These are phyloP conservation scores for Podospora appendiculata DNA, from an alignment of 495 filamentous ascomycete species.

Conservation along the genomic window DNA sequence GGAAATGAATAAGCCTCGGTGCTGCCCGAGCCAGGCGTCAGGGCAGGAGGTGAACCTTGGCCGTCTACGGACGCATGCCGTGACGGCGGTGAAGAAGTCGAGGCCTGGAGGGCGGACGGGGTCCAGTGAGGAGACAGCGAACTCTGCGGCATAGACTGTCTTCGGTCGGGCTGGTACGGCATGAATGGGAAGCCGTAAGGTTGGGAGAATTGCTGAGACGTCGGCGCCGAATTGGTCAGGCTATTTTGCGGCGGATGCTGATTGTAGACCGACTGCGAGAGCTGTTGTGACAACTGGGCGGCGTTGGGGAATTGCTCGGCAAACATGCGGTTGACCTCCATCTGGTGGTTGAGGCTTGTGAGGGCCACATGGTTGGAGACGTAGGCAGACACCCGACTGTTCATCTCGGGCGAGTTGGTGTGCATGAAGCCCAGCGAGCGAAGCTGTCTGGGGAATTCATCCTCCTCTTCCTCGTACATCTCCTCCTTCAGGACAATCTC, in stretches of 20 bases:
- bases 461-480: slow-evolving; percentile 97
- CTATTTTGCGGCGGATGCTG: slow-evolving; percentile 6
- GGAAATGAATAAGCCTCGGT: slow-evolving; percentile 8
- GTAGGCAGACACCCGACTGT: slow-evolving; percentile 50
- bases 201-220: neutral
- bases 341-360: slow-evolving; percentile 47
- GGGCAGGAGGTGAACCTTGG: slow-evolving; percentile 6
- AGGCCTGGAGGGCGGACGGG: neutral
- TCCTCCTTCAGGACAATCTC: slow-evolving; percentile 87
- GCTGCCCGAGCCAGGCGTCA: slow-evolving; percentile 19
- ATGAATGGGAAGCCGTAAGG: slow-evolving; percentile 3
- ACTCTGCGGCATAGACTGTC: neutral
- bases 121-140: neutral
- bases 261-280: slow-evolving; percentile 6
- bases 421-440: slow-evolving; percentile 48
- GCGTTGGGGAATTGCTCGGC: slow-evolving; percentile 27
- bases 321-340: slow-evolving; percentile 41
- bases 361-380: slow-evolving; percentile 52
- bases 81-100: neutral
- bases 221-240: neutral
- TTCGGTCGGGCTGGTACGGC: neutral
- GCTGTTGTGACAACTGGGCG: slow-evolving; percentile 5
- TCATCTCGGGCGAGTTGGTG: slow-evolving; percentile 47
- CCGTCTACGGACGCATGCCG: slow-evolving; percentile 7
- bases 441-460: slow-evolving; percentile 47